Evolutionary conservation across 306 rosid genomes (phyloP).

Genomic region (Lotus japonicus): DNA sequence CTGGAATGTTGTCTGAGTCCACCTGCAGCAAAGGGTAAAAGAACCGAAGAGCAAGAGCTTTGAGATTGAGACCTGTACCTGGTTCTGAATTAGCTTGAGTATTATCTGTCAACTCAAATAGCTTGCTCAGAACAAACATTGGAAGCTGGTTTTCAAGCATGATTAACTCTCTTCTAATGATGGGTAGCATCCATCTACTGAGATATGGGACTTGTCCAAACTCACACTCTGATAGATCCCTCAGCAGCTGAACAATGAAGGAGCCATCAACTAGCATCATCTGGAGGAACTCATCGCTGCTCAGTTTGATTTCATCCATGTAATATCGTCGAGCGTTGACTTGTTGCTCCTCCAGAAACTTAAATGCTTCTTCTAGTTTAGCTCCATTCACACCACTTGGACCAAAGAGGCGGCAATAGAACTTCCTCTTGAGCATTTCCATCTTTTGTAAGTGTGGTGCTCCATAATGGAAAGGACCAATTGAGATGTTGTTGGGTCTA

Average conservation of each 20-base stretch:
- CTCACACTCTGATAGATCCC: background rate
- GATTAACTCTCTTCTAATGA: conserved; percentile 26
- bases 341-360: conserved; percentile 18
- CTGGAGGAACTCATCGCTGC: conserved; percentile 24
- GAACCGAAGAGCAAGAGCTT: conserved; percentile 23
- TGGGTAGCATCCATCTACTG: conserved; percentile 40
- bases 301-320: conserved; percentile 8
- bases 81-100: background rate
- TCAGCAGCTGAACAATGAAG: conserved; percentile 31
- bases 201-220: conserved; percentile 4
- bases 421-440: conserved; percentile 14
- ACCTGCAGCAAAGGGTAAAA: conserved; percentile 27
- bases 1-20: background rate
- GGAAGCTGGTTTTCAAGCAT: conserved; percentile 53
- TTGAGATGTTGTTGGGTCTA: conserved; percentile 27
- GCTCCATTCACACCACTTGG: background rate
- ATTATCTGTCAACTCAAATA: conserved; percentile 23
- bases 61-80: background rate
- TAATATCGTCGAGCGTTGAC: conserved; percentile 14
- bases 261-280: conserved; percentile 37
- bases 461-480: conserved; percentile 32
- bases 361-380: conserved; percentile 9
- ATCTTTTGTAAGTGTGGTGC: background rate
- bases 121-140: conserved; percentile 20
- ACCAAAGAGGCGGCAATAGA: conserved; percentile 16